Conservation (phyloP, 2,329 filamentous ascomycete species). For the Pseudovirgaria hyperparasitica region DNA sequence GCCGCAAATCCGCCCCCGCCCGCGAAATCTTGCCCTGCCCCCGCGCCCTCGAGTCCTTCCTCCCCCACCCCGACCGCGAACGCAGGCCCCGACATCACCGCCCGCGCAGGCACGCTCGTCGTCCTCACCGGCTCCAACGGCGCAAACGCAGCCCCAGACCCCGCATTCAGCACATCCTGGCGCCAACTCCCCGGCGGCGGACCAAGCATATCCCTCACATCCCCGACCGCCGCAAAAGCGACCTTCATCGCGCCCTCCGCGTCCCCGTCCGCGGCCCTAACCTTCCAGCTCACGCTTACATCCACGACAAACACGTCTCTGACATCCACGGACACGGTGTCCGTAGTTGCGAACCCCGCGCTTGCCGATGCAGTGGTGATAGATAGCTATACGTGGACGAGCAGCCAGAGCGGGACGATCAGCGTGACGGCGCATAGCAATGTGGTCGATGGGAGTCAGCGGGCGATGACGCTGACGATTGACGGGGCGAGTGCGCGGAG, state of each 20-base stretch:
- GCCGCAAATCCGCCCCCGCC: conserved; percentile 15
- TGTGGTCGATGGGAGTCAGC: conserved; percentile 18
- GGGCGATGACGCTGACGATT: conserved; percentile 16
- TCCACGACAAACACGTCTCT: conserved; percentile 13
- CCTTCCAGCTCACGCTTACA: conserved; percentile 17
- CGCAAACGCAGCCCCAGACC: conserved; percentile 9
- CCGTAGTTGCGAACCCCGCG: conserved; percentile 14
- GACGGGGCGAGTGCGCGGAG: conserved; percentile 11
- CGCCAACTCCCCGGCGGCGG: conserved; percentile 13
- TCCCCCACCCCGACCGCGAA: conserved; percentile 11
- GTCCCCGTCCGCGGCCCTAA: conserved; percentile 11
- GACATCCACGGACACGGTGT: conserved; percentile 14
- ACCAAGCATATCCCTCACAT: conserved; percentile 11
- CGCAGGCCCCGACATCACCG: conserved; percentile 8
- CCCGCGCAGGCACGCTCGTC: conserved; percentile 17
- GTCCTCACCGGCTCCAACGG: conserved; percentile 17
- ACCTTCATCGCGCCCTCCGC: conserved; percentile 14
- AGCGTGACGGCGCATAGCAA: conserved; percentile 21
- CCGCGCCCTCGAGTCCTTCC: too few relatives aligned
- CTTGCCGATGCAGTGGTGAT: conserved; percentile 16
- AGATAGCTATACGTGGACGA: conserved; percentile 20
- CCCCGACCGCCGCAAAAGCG: conserved; percentile 10
- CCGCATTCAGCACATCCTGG: conserved; percentile 20
- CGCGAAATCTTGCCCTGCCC: conserved; percentile 13
- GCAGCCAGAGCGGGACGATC: conserved; percentile 17